Evolutionary conservation across 2,329 filamentous ascomycete genomes (phyloP), one percentile per base, ranked within the genome.

Genomic region (Scytalidium lignicola): DNA sequence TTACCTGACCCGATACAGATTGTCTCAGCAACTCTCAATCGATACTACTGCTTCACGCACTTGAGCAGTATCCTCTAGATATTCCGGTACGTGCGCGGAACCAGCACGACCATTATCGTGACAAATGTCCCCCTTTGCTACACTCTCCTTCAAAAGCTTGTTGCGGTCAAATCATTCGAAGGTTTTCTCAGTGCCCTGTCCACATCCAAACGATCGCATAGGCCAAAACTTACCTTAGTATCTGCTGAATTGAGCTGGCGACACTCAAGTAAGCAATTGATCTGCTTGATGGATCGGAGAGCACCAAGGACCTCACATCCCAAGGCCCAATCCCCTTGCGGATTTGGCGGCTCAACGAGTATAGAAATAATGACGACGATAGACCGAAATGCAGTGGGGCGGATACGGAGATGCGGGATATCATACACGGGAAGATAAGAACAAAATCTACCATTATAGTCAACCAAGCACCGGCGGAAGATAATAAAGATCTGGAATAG

Each of bases 71-170:
- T 32, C 12, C 15, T 17, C 15, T 47, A 28, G 45, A 47, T 32
- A 21, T 47, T 72, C 3, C 78, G 74, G 74, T 75, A 76, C 57
- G 65, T 69, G n/a, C 67, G 74, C 44, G 74, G 78, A 63, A 70
- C 72, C 12, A 70, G 66, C 17, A 71, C 74, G 3, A 74, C 73
- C 9, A 67, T 77, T 6, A 73, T 72, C 51, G 72, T 77, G n/a
- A 67, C 72, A 51, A 78, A 77, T 54, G 57, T 76, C 2, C 74
- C 74, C 2, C 65, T 71, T 26, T 67, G 76, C 39, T 78, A 74
- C 72, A 70, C 72, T 2, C 64, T 78, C 15, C 58, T 77, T 41
- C 66, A 69, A 46, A 66, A 71, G 52, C 62, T 63, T 50, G 61
- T 70, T 50, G 21, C 15, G 13, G 17, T 42, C 20, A 19, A 28